Evolutionary conservation across 106 monocot genomes (phyloP), one percentile per base, ranked within the genome.

Genomic region (Allium cepa): DNA sequence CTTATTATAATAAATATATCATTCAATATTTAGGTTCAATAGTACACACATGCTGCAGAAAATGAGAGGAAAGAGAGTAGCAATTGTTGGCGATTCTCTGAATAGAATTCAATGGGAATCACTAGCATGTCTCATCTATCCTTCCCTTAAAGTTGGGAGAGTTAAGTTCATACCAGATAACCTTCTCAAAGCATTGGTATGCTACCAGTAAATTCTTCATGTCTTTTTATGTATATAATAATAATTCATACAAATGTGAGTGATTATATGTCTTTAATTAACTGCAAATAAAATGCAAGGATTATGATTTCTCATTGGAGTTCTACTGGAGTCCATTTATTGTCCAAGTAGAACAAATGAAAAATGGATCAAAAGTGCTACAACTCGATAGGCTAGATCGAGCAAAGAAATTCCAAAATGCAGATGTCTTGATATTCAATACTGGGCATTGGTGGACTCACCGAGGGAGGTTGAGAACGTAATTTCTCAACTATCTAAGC

Each of bases 51-150:
- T 80, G 83, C 77, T 87, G 52, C 75, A 83, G 80, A 75, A 56
- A 63, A 47, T 81, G 62, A 76, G 84, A 69, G 79, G 82, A 60
- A 81, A 81, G 72, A 62, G 88, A 11, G 50, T 84, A 72, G 79
- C 71, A 46, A 73, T 88, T 53, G 73, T 82, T 9, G 88, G 88
- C 0, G 88, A 88, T 62, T 88, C 88, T 0, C 73, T 88, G 36
- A 79, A 84, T 13, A 66, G 84, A 62, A 88, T 84, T 63, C 81
- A 81, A 67, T 88, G 88, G 88, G 88, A 88, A 58, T 88, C 88
- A 0, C 78, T 88, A n/a, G 15, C 77, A 0, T 88, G 88, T 61
- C 60, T 88, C 26, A 76, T 82, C 64, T 81, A 72, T 45, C 55
- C 76, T 10, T 57, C 72, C 1, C 5, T 64, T 53, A 49, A 62